phyloP scores from a whole-genome alignment of 257 asterid species.

The Haberlea rhodopensis region DNA sequence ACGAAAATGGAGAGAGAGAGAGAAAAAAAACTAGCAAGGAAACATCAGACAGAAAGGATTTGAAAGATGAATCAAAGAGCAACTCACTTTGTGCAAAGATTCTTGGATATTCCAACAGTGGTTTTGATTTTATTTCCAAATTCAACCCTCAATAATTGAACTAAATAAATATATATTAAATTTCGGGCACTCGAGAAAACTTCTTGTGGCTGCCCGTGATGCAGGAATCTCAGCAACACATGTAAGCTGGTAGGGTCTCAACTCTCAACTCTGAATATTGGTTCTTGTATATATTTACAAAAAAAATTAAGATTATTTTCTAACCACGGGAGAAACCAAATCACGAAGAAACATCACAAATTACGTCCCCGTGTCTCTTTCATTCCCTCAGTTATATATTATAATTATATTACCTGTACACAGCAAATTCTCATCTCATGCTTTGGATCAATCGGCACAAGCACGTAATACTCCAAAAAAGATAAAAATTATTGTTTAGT shows the following conservation, averaged over 20 bases:
- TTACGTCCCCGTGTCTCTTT: conserved; percentile 18
- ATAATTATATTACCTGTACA: background rate
- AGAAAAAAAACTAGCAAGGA: conserved; percentile 11
- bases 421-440: background rate
- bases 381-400: background rate
- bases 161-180: conserved; percentile 20
- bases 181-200: conserved; percentile 27
- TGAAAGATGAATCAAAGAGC: too few species aligned
- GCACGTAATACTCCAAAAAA: background rate
- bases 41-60: conserved; percentile 24
- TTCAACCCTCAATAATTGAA: conserved; percentile 15
- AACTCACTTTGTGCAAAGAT: conserved; percentile 47
- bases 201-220: conserved; percentile 38
- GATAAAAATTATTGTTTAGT: background rate
- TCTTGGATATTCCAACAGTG: conserved; percentile 69
- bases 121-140: conserved; percentile 14
- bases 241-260: conserved; percentile 34
- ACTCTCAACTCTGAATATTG: conserved; percentile 20
- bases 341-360: conserved; percentile 15
- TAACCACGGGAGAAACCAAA: background rate
- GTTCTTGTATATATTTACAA: background rate
- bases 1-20: conserved; percentile 26
- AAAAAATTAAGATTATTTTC: too few species aligned
- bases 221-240: conserved; percentile 37
- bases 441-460: background rate